Evolutionary conservation across 257 asterid species (phyloP), one percentile per base, ranked within the genome.

Genomic region (Ligustrum vulgare): DNA sequence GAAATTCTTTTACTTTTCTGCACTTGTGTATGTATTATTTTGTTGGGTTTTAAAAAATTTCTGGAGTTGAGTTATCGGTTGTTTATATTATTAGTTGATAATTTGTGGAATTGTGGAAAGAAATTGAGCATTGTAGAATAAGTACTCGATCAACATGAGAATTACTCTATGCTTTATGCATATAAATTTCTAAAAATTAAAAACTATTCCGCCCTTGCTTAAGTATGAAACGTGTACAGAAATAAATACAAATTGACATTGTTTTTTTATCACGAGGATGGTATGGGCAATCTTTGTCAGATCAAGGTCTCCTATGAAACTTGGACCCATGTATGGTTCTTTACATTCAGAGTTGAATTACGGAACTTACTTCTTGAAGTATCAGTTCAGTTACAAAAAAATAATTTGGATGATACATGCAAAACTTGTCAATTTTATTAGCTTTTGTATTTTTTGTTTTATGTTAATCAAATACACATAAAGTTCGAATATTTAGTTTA

Each of bases 101-200:
- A 63, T 45, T 36, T 25, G 39, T 58, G 70, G 75, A 66, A 22
- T 36, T 70, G 16, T 60, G 47, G 35, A 77, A 69, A 69, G 67
- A 60, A 47, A 45, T 13, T 45, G n/a, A 45, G 54, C 54, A 45
- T 15, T 4, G 54, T 3, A 45, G 18, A 45, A 45, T 45, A 45
- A 45, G n/a, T 45, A 15, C 54, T 45, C 4, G 54, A 45, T 45
- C 54, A 45, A 13, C 54, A 15, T 1, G 20, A 15, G 15, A 45
- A 45, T 45, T 45, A 45, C 7, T 13, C 51, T 45, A 4, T 45
- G n/a, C 7, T 13, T 18, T 45, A 4, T 45, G n/a, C 54, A 45
- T 4, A 43, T 13, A 43, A 10, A 43, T 43, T 43, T 43, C 18
- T 12, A 43, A 43, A 18, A 43, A 18, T 18, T 12, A 43, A 43